These are phyloP conservation scores for Epithele typhae DNA, from an alignment of 768 basidiomycete species.

Conservation along the genomic window DNA sequence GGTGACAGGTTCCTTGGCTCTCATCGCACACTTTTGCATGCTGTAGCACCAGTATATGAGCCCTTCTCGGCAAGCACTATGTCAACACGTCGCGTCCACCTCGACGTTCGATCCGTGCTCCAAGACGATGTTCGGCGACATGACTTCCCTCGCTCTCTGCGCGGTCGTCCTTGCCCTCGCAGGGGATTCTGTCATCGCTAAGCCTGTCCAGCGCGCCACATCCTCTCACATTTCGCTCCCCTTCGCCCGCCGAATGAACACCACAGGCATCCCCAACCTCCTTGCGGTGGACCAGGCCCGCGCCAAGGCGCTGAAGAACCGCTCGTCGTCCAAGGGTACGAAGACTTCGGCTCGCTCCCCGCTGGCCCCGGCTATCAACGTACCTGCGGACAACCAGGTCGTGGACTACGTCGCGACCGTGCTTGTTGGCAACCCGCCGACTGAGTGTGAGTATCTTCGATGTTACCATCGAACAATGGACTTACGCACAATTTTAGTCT, in stretches of 20 bases:
- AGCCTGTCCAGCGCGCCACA: no score
- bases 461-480: no score
- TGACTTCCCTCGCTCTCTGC: no score
- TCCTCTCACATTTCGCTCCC: conserved; percentile 17
- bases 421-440: conserved; percentile 45
- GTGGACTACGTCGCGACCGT: conserved; percentile 25
- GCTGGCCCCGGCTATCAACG: conserved; percentile 6
- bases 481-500: conserved; percentile 22
- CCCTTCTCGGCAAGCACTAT: no score
- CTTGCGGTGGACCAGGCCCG: conserved; percentile 20
- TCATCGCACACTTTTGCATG: no score
- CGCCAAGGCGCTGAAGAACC: conserved; percentile 11
- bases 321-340: neutral
- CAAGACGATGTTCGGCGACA: no score
- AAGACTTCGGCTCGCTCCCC: neutral
- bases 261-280: conserved; percentile 16
- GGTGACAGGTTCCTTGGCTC: no score
- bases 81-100: no score
- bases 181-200: no score
- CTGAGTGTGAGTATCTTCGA: conserved; percentile 28
- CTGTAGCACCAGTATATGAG: no score
- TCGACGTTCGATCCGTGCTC: no score
- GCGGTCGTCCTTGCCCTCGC: no score
- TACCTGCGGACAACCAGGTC: conserved; percentile 16
- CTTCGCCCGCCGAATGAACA: conserved; percentile 18